Evolutionary conservation across 768 basidiomycete genomes (phyloP), one percentile per base, ranked within the genome.

Genomic region (Agaricus blazei): DNA sequence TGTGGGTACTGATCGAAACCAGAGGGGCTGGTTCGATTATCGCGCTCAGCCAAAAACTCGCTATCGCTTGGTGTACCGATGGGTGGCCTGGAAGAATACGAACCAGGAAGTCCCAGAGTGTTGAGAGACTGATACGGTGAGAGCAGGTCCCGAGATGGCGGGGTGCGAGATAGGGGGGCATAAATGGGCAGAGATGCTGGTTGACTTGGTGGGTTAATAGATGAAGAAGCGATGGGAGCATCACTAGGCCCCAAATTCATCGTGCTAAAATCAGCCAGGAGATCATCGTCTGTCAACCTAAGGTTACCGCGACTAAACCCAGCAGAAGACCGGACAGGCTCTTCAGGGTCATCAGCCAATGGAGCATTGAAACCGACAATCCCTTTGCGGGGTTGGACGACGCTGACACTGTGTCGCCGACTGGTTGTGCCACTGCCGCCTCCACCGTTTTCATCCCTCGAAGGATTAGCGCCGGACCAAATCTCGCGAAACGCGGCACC

Each of bases 371-470:
- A 90, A 2, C 87, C 88, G 12, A 87, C 80, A 52, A 80, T 81
- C 4, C 82, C 74, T 47, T 86, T 70, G 4, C 86, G 76, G 0
- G 88, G 87, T 65, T 89, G 90, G 11, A 91, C 88, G 62, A 91
- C 82, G 58, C 85, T 88, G 61, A 93, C 90, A 56, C 88, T 90
- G 60, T 93, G 90, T 19, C 91, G 74, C 37, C 91, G 73, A 60
- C 88, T 91, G 6, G 91, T 90, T 4, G 89, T 87, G 2, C 90
- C 91, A 61, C 90, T 92, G 0, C 84, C 85, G 14, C 75, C 75
- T 36, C 75, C 75, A 5, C 81, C 83, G 47, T 79, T 81, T 66
- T 87, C 83, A 58, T 85, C 84, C 36, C 79, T 75, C 3, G 79
- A 83, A 0, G 79, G 81, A 56, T 83, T 73, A 75, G 80, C 80